These are phyloP conservation scores for Cyclotella kingstonii DNA, from an alignment of 108 stramenopile species.

Conservation along the genomic window DNA sequence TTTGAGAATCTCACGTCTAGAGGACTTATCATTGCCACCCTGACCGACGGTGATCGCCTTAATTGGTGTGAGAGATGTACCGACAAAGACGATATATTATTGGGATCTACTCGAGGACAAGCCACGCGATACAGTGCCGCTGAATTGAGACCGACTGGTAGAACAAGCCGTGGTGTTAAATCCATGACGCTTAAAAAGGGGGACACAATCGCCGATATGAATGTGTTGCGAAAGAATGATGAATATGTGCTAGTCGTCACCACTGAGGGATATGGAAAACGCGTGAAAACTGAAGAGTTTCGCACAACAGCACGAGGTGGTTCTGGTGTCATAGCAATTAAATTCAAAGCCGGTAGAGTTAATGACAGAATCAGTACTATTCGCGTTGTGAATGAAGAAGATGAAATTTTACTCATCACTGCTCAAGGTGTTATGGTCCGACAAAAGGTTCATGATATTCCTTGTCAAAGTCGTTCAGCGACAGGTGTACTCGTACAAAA, in stretches of 20 bases:
- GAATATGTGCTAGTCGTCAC: constrained; percentile 82
- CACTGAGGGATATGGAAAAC: constrained; percentile 87
- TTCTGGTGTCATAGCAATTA: constrained; percentile 87
- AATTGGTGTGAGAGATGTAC: constrained; percentile 82
- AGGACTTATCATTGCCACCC: constrained; percentile 86
- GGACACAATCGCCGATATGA: constrained; percentile 87
- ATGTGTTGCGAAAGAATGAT: constrained; percentile 52
- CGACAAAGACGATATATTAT: constrained; percentile 78
- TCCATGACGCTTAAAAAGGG: constrained; percentile 85
- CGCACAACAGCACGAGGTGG: constrained; percentile 70
- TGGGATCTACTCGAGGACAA: constrained; percentile 79
- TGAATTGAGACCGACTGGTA: constrained; percentile 72
- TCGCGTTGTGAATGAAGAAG: constrained; percentile 78
- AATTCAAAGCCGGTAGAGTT: constrained; percentile 71
- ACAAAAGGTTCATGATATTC: constrained; percentile 76
- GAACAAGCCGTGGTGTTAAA: constrained; percentile 83
- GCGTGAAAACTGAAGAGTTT: constrained; percentile 77
- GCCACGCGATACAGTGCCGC: constrained; percentile 75
- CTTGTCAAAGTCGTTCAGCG: constrained; percentile 75
- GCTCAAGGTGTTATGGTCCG: constrained; percentile 89
- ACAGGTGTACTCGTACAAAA: constrained; percentile 92
- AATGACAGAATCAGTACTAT: constrained; percentile 75
- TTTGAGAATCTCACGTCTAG: constrained; percentile 83
- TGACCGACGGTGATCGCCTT: constrained; percentile 87
- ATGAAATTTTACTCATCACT: constrained; percentile 88